Conservation (phyloP, 2,329 filamentous ascomycete species). For the Chrysoporthe austroafricana region DNA sequence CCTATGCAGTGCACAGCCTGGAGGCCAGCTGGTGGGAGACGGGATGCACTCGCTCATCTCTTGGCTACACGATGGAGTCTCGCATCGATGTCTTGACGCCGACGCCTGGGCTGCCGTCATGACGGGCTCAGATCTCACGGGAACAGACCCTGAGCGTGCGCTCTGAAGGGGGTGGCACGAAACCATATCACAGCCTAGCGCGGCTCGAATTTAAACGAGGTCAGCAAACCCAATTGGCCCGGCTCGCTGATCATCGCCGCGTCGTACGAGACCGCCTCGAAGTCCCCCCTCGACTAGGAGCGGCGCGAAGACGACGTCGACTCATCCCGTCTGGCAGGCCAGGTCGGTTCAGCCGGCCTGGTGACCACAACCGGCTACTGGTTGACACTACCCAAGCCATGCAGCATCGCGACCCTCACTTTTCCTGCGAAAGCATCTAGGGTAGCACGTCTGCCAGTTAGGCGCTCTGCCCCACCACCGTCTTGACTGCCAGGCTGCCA, state of each 20-base stretch:
- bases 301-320: conserved; percentile 5
- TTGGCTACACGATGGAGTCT: background rate
- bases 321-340: background rate
- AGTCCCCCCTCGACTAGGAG: conserved; percentile 1
- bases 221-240: conserved; percentile 21
- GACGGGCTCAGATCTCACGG: background rate
- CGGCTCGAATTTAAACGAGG: conserved; percentile 23
- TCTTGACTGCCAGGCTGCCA: background rate
- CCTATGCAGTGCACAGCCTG: background rate
- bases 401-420: background rate
- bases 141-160: background rate
- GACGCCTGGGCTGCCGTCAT: background rate
- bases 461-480: background rate
- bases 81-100: background rate
- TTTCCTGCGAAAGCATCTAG: background rate
- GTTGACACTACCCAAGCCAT: background rate
- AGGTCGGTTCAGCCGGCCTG: background rate
- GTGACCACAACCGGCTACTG: background rate
- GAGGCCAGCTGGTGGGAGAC: background rate
- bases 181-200: conserved; percentile 27
- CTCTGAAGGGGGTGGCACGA: conserved; percentile 19
- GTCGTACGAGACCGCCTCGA: conserved; percentile 13
- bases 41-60: background rate
- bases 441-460: conserved; percentile 8
- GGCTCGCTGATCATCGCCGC: conserved; percentile 19